These are phyloP conservation scores for Geotrichum candidum DNA, from an alignment of 1,139 yeast species.

Conservation along the genomic window DNA sequence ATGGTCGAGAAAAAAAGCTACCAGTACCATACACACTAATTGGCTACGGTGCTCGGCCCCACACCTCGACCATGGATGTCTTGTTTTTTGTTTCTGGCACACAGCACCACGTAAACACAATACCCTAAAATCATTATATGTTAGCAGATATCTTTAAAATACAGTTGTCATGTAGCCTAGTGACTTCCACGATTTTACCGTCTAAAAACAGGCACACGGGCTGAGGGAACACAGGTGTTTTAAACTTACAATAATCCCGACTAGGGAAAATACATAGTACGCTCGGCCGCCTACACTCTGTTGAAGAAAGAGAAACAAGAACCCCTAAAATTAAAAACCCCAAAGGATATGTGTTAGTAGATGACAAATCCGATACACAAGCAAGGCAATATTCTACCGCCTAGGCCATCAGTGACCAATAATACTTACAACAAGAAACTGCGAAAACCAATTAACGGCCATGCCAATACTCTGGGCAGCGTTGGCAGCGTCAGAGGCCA, in stretches of 20 bases:
- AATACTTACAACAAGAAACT: slow-evolving; percentile 44
- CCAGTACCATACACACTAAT: not conserved
- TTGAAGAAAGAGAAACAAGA: slow-evolving; percentile 68
- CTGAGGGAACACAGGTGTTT: not conserved
- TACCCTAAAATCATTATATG: slow-evolving; percentile 44
- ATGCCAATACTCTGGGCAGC: slow-evolving; percentile 92
- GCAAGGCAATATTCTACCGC: too few species aligned
- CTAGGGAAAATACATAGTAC: slow-evolving; percentile 63
- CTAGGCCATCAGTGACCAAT: too few species aligned
- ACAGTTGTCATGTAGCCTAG: too few species aligned
- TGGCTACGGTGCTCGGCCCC: not conserved
- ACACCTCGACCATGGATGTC: slow-evolving; percentile 8
- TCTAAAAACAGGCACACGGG: too few species aligned
- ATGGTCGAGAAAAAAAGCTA: too few species aligned
- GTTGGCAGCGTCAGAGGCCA: slow-evolving; percentile 73
- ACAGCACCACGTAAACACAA: slow-evolving; percentile 41
- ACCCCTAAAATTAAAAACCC: slow-evolving; percentile 40
- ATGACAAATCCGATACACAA: too few species aligned
- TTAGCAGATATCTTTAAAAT: slow-evolving; percentile 20
- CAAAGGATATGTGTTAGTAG: too few species aligned
- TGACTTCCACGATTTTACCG: not conserved
- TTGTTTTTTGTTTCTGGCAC: slow-evolving; percentile 82
- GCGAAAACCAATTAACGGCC: slow-evolving; percentile 84
- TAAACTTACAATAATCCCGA: slow-evolving; percentile 9
- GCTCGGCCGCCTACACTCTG: slow-evolving; percentile 66